phyloP scores from a whole-genome alignment of 495 filamentous ascomycete species.

The Xylaria telfairii region DNA sequence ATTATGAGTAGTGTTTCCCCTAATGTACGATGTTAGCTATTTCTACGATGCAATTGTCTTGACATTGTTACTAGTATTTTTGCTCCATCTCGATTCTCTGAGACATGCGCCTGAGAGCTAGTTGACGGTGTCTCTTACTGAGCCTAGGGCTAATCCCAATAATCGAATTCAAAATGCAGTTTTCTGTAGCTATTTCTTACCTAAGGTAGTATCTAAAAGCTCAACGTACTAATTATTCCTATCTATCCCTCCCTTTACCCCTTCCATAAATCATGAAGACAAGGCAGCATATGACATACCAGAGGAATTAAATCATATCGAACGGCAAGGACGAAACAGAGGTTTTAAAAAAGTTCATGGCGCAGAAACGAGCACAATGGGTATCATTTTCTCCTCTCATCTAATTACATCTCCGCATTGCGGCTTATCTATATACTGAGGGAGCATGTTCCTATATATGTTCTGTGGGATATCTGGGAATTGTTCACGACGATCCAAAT shows the following conservation, averaged over 20 bases:
- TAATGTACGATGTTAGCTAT: background rate
- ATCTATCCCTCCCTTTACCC: no score
- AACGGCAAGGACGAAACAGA: background rate
- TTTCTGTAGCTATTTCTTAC: no score
- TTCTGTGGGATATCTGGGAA: background rate
- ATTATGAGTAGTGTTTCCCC: background rate
- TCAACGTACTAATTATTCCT: no score
- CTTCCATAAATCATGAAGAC: background rate
- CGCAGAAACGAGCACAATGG: background rate
- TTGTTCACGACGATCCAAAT: background rate
- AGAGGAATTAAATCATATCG: background rate
- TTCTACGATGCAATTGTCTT: background rate
- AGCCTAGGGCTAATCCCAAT: no score
- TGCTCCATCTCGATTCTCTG: no score
- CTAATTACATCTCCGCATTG: background rate
- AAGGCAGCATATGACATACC: background rate
- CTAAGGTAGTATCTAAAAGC: no score
- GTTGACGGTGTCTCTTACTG: no score
- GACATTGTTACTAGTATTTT: background rate
- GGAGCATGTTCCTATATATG: background rate
- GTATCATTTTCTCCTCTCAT: slow-evolving; percentile 1
- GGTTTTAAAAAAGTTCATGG: background rate
- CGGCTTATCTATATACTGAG: background rate
- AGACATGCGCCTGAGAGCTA: no score
- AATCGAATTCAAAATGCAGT: no score